Percentiles rank a stretch among this genome's conserved stretches.
Evolutionary conservation across 2,329 filamentous ascomycete genomes (phyloP).

Genomic region (Sphaerulina vaccinii): DNA sequence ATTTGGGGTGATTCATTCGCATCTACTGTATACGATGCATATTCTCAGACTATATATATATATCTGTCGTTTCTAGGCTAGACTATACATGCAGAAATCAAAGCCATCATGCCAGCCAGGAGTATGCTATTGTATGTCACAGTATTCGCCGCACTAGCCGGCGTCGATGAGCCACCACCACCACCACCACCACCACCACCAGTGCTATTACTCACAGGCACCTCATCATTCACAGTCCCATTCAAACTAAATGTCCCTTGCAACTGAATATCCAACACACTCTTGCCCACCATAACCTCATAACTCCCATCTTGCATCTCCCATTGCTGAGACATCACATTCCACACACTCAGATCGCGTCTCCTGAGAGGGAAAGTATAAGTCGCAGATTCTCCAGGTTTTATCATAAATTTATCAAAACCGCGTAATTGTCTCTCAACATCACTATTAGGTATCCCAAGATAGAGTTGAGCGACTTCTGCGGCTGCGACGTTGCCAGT

Average conservation of each 20-base stretch:
- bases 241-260: slow-evolving; percentile 2
- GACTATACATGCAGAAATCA: too few relatives aligned
- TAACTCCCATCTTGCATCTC: slow-evolving; percentile 30
- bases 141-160: too few relatives aligned
- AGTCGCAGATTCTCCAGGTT: slow-evolving; percentile 23
- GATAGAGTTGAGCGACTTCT: slow-evolving; percentile 58
- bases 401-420: slow-evolving; percentile 42
- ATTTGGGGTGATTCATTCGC: too few relatives aligned
- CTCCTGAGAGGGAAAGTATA: slow-evolving; percentile 23
- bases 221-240: background rate
- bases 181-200: too few relatives aligned
- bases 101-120: too few relatives aligned
- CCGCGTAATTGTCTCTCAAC: slow-evolving; percentile 32
- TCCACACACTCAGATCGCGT: slow-evolving; percentile 27
- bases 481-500: slow-evolving; percentile 54
- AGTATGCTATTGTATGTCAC: too few relatives aligned
- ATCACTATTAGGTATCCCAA: slow-evolving; percentile 35
- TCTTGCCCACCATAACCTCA: slow-evolving; percentile 25
- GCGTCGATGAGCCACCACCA: too few relatives aligned
- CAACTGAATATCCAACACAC: slow-evolving; percentile 21
- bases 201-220: background rate
- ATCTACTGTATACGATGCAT: too few relatives aligned
- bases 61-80: too few relatives aligned
- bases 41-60: too few relatives aligned
- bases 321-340: slow-evolving; percentile 22